A percentile compares a stretch with the other conserved stretches of the same genome.
These are phyloP conservation scores for Trichoderma gamsii DNA, from an alignment of 495 filamentous ascomycete species.

Conservation along the genomic window DNA sequence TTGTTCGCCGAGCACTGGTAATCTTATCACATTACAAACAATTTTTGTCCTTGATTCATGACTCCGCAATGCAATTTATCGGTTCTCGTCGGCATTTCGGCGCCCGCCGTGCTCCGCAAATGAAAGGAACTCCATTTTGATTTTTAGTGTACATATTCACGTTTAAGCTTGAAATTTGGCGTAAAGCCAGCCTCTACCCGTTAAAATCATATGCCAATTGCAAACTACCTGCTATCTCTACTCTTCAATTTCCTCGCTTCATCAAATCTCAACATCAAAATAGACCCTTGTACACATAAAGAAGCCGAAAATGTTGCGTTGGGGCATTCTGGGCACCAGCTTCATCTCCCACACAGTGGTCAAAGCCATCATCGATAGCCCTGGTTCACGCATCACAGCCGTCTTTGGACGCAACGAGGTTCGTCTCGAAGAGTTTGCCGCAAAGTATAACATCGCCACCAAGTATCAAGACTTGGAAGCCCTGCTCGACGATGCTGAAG, in stretches of 20 bases:
- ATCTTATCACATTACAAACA: too few species aligned
- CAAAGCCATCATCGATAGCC: not conserved
- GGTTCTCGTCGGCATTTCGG: constrained; percentile 6
- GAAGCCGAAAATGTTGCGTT: not conserved
- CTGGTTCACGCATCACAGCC: constrained; percentile 3
- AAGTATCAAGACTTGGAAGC: constrained; percentile 5
- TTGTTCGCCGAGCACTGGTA: not conserved
- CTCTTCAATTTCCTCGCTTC: not conserved
- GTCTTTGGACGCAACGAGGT: not conserved
- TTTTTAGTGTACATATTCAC: not conserved
- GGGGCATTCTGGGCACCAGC: constrained; percentile 3
- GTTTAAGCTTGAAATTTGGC: constrained; percentile 11
- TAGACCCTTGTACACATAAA: not conserved
- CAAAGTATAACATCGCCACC: constrained; percentile 11
- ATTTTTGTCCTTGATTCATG: too few species aligned
- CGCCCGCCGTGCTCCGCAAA: constrained; percentile 8
- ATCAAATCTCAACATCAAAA: not conserved
- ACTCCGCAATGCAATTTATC: not conserved
- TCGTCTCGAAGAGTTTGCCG: not conserved
- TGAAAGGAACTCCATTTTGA: not conserved
- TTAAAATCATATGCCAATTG: not conserved
- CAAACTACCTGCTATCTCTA: not conserved
- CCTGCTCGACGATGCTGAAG: not conserved
- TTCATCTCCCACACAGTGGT: constrained; percentile 1
- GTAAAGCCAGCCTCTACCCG: not conserved